Evolutionary conservation across 768 basidiomycete species (phyloP).

Genomic region (Myochromella boudieri): DNA sequence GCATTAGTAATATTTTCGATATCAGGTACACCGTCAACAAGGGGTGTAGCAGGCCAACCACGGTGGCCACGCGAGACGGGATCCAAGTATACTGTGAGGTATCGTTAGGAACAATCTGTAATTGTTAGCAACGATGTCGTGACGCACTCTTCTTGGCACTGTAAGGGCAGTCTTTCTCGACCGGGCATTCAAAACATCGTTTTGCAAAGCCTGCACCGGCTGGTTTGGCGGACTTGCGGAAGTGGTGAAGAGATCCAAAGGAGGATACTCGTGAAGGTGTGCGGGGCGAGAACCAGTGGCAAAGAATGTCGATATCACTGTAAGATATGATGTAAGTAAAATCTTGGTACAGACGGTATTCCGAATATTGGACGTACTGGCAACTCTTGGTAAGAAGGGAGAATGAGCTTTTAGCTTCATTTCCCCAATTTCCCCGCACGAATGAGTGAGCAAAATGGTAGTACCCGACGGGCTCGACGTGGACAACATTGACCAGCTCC

Average conservation of each 20-base stretch:
- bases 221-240: constrained; percentile 74
- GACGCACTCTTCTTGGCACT: constrained; percentile 80
- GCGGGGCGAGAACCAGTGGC: constrained; percentile 71
- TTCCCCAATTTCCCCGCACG: constrained; percentile 81
- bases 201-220: constrained; percentile 60
- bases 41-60: constrained; percentile 64
- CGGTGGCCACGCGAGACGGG: constrained; percentile 55
- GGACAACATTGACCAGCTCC: constrained; percentile 77
- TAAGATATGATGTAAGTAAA: neutral
- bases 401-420: constrained; percentile 70
- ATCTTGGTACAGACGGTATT: neutral
- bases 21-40: constrained; percentile 83
- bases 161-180: constrained; percentile 75
- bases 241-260: constrained; percentile 85
- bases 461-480: constrained; percentile 84
- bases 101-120: no score
- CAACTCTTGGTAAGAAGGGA: constrained; percentile 88
- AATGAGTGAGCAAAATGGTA: constrained; percentile 90
- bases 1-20: constrained; percentile 82
- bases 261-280: constrained; percentile 73
- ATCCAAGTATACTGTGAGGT: constrained; percentile 71
- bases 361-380: constrained; percentile 60
- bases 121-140: no score
- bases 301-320: constrained; percentile 85
- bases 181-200: constrained; percentile 76